phyloP scores from a whole-genome alignment of 306 rosid species.

The cucumber (Cucumis sativus) region Cucumber_9930_V3 NC_026659.2:27749001-27749500 shows the following conservation, averaged over 20 bases:
- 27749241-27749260: slow-evolving; percentile 13
- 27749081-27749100: slow-evolving; percentile 41
- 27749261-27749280: slow-evolving; percentile 29
- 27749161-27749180: slow-evolving; percentile 38
- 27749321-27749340: slow-evolving; percentile 39
- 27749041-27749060: slow-evolving; percentile 49
- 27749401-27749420: slow-evolving; percentile 64
- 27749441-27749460: slow-evolving; percentile 15
- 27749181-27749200: slow-evolving; percentile 44
- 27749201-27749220: slow-evolving; percentile 37
- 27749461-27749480: neutral
- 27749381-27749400: slow-evolving; percentile 32
- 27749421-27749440: slow-evolving; percentile 27
- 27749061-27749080: slow-evolving; percentile 57
- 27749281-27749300: slow-evolving; percentile 51
- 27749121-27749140: slow-evolving; percentile 17
- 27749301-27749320: slow-evolving; percentile 76
- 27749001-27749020: slow-evolving; percentile 70
- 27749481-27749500: neutral
- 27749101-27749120: slow-evolving; percentile 15
- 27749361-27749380: slow-evolving; percentile 27
- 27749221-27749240: slow-evolving; percentile 21
- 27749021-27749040: slow-evolving; percentile 31
- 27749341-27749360: slow-evolving; percentile 25
- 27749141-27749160: slow-evolving; percentile 11